These are phyloP conservation scores for Claviceps humidiphila DNA, from an alignment of 2,329 filamentous ascomycete genomes.

Conservation along the genomic window DNA sequence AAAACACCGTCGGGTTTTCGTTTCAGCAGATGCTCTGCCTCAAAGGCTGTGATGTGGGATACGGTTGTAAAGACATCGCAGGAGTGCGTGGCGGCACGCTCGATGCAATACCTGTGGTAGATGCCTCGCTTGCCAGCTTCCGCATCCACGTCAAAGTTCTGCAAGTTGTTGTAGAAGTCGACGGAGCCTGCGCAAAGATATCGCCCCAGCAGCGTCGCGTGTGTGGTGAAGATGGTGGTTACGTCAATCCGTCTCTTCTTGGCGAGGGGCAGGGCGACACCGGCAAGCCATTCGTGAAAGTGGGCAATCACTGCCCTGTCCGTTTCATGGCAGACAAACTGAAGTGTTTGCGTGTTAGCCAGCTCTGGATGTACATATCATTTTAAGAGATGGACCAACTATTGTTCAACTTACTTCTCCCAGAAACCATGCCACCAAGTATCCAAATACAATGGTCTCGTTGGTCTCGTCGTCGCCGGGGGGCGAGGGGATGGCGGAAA, in stretches of 20 bases:
- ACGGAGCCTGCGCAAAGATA: slow-evolving; percentile 96
- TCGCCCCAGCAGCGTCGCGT: slow-evolving; percentile 85
- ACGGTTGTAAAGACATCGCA: slow-evolving; percentile 98
- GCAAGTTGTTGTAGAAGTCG: slow-evolving; percentile 98
- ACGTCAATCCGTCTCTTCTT: slow-evolving; percentile 93
- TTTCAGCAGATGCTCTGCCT: slow-evolving; percentile 94
- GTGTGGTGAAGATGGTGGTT: slow-evolving; percentile 97
- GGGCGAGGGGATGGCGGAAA: slow-evolving; percentile 85
- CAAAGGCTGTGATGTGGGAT: slow-evolving; percentile 95
- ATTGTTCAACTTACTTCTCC: slow-evolving; percentile 58
- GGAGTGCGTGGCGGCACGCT: slow-evolving; percentile 80
- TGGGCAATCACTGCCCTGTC: slow-evolving; percentile 88
- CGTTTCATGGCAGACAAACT: slow-evolving; percentile 93
- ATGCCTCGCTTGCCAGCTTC: slow-evolving; percentile 97
- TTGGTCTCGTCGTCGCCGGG: slow-evolving; percentile 89
- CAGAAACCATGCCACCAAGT: slow-evolving; percentile 93
- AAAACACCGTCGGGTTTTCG: slow-evolving; percentile 93
- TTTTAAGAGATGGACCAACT: too few relatives aligned
- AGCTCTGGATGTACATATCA: too few relatives aligned
- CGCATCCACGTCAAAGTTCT: slow-evolving; percentile 90
- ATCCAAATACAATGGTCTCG: slow-evolving; percentile 94
- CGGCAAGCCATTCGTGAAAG: slow-evolving; percentile 97
- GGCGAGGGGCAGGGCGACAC: slow-evolving; percentile 79
- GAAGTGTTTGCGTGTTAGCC: not conserved
- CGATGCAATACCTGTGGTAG: slow-evolving; percentile 97